phyloP scores from a whole-genome alignment of 2,329 filamentous ascomycete genomes.

The Pseudonectria buxi region DNA sequence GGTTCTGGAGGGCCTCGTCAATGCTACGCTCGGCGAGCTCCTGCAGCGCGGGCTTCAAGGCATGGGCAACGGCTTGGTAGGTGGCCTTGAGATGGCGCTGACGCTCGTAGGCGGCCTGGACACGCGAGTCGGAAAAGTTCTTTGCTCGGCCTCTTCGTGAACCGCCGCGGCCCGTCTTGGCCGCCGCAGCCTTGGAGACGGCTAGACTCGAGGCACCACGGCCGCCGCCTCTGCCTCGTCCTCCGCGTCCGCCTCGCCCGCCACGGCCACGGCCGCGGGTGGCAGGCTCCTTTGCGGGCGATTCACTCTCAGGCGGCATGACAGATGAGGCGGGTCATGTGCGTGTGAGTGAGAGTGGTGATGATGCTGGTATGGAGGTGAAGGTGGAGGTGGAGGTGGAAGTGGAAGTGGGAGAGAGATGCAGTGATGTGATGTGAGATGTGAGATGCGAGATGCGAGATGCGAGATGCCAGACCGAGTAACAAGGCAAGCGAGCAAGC shows the following conservation, averaged over 20 bases:
- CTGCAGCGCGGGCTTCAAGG: conserved; percentile 57
- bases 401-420: conserved; percentile 7
- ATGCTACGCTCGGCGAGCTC: conserved; percentile 57
- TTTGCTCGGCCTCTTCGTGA: conserved; percentile 47
- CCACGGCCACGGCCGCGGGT: conserved; percentile 31
- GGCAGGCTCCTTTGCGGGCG: conserved; percentile 30
- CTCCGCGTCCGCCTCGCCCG: conserved; percentile 25
- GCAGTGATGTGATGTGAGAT: conserved; percentile 7
- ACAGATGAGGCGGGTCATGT: conserved; percentile 26
- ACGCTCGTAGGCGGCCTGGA: conserved; percentile 55
- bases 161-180: conserved; percentile 33
- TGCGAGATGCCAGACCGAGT: no score
- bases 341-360: conserved; percentile 8
- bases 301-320: conserved; percentile 35
- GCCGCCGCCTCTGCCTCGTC: conserved; percentile 21
- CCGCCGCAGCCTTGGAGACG: conserved; percentile 26
- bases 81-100: conserved; percentile 60
- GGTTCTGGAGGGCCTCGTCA: conserved; percentile 49
- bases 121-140: conserved; percentile 46
- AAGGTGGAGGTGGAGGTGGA: conserved; percentile 8
- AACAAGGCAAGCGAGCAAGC: background rate
- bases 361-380: conserved; percentile 9
- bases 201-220: conserved; percentile 23
- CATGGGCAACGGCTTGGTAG: conserved; percentile 56
- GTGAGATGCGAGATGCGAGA: no score